Evolutionary conservation across 257 asterid genomes (phyloP), one percentile per base, ranked within the genome.

Genomic region (Sherardia arvensis): DNA sequence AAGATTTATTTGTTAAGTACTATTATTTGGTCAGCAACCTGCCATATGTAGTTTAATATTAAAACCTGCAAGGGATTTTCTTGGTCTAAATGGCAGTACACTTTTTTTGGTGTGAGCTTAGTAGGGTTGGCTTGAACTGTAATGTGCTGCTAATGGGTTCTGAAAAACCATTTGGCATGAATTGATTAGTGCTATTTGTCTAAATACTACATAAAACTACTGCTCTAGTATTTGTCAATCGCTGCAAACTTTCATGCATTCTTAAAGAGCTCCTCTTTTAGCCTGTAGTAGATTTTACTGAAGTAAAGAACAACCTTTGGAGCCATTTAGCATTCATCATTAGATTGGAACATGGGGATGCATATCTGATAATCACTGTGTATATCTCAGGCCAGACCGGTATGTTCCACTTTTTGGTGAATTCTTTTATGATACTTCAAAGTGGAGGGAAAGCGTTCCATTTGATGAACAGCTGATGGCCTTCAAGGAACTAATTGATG

Each of bases 371-470:
- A n/a, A 22, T 59, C 34, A 10, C 56, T 66, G 49, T 40, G 71
- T 43, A 33, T 74, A 25, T 73, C 65, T 77, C 84, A 91, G 96
- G 98, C 98, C 96, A 60, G 98, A 86, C 57, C 84, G 98, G 18
- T 88, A 86, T 79, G 96, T 79, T 66, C 55, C 98, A 56, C 65
- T 88, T 60, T 91, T 88, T 72, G 98, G 98, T 25, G 88, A 78
- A 60, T 86, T 77, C 68, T 55, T 77, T 2, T 91, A 91, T 73
- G 85, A 88, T 66, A 73, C 85, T 73, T 85, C 90, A 72, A 88
- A 73, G 67, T 91, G 96, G 98, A 88, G 96, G 75, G 67, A 82
- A 62, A 85, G 95, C 45, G 80, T 81, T 69, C 85, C 96, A 23
- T 78, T 86, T 43, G 73, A 66, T 25, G 98, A 91, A 80, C 98